Conservation (phyloP, 306 rosid species). For the Castanea sativa region DNA sequence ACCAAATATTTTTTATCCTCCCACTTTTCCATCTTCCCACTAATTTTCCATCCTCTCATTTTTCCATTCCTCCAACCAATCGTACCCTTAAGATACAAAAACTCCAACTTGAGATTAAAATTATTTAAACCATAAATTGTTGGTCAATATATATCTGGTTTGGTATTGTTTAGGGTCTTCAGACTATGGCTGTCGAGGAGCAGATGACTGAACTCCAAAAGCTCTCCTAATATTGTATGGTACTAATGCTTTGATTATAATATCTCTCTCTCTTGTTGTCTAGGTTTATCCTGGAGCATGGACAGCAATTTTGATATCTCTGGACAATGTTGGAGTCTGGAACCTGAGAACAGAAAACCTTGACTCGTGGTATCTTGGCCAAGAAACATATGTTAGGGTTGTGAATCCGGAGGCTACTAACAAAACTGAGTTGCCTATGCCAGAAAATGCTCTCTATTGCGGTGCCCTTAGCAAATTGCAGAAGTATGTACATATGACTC, state of each 20-base stretch:
- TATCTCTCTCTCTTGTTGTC: not conserved
- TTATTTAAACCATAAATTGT: not conserved
- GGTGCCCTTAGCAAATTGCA: conserved; percentile 73
- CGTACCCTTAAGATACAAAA: not conserved
- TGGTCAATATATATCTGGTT: not conserved
- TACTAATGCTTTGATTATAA: not conserved
- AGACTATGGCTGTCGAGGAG: not conserved
- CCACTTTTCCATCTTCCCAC: too few species aligned
- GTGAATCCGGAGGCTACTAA: conserved; percentile 84
- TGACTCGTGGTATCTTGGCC: conserved; percentile 96
- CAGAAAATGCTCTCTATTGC: conserved; percentile 81
- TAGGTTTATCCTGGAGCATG: conserved; percentile 98
- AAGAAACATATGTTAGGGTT: conserved; percentile 84
- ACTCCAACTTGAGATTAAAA: not conserved
- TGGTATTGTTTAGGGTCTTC: not conserved
- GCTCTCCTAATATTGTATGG: not conserved
- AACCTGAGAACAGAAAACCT: conserved; percentile 89
- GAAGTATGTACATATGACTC: conserved; percentile 45
- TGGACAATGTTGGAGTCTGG: conserved; percentile 94
- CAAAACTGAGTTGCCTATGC: conserved; percentile 84
- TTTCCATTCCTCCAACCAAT: too few species aligned
- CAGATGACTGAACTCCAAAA: not conserved
- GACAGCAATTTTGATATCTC: conserved; percentile 85
- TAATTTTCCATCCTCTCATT: too few species aligned
- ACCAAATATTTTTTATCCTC: too few species aligned